phyloP scores from a whole-genome alignment of 2,329 filamentous ascomycete genomes.

The Ceratocystis eucalypticola region DNA sequence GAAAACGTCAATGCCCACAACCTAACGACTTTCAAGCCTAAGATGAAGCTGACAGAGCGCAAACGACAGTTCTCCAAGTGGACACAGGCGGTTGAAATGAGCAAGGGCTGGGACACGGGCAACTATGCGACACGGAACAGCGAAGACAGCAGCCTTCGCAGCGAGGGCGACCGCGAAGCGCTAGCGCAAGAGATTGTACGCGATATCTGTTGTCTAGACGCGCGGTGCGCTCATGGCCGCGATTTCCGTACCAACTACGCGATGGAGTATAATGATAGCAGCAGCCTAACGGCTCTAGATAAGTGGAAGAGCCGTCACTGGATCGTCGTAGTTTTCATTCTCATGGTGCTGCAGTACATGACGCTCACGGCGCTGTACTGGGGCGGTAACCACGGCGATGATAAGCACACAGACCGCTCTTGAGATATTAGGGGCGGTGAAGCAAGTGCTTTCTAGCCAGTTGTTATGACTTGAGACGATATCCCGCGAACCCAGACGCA shows the following conservation, averaged over 20 bases:
- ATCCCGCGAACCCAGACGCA: slow-evolving; percentile 6
- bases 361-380: slow-evolving; percentile 8
- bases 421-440: neutral
- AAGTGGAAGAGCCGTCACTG: slow-evolving; percentile 10
- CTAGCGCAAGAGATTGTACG: slow-evolving; percentile 6
- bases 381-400: neutral
- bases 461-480: slow-evolving; percentile 3
- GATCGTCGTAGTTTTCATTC: slow-evolving; percentile 3
- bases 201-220: slow-evolving; percentile 10
- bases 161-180: neutral
- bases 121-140: neutral
- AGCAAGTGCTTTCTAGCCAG: neutral
- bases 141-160: neutral
- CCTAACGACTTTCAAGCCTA: slow-evolving; percentile 55
- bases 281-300: neutral
- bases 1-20: slow-evolving; percentile 58
- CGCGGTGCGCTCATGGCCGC: slow-evolving; percentile 6
- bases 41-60: slow-evolving; percentile 36
- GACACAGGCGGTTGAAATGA: slow-evolving; percentile 47
- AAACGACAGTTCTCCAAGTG: slow-evolving; percentile 36
- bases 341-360: slow-evolving; percentile 9
- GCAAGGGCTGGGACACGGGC: slow-evolving; percentile 34
- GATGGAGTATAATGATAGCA: neutral
- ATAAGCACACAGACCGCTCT: slow-evolving; percentile 2
- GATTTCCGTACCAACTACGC: neutral